Conservation (phyloP, 306 rosid species). For the Cucurbita maxima region DNA sequence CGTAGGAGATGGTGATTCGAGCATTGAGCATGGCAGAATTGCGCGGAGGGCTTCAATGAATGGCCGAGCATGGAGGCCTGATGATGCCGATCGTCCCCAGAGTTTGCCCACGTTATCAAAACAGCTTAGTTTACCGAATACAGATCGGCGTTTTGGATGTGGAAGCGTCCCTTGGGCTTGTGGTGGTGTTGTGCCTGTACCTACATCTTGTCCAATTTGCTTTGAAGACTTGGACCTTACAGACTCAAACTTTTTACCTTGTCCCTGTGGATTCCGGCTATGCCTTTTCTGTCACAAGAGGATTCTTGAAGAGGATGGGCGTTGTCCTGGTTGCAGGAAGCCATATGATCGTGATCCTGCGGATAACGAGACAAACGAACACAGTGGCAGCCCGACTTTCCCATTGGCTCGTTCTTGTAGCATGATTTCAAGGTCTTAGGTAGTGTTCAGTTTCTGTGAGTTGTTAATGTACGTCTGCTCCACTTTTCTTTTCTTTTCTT, state of each 20-base stretch:
- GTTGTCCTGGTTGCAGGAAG: slow-evolving; percentile 97
- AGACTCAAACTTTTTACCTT: slow-evolving; percentile 75
- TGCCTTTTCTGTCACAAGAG: slow-evolving; percentile 98
- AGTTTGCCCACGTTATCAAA: slow-evolving; percentile 75
- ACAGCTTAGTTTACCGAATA: slow-evolving; percentile 62
- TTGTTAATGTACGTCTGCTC: slow-evolving; percentile 27
- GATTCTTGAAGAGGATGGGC: slow-evolving; percentile 81
- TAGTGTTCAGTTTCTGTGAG: slow-evolving; percentile 24
- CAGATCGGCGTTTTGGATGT: slow-evolving; percentile 26
- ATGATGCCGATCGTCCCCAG: slow-evolving; percentile 84
- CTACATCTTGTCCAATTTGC: slow-evolving; percentile 80
- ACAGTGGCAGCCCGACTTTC: slow-evolving; percentile 48
- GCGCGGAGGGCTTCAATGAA: slow-evolving; percentile 31
- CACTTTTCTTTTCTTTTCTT: neutral
- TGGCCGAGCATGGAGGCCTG: slow-evolving; percentile 74
- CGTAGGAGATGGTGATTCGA: slow-evolving; percentile 18
- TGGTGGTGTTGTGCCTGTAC: slow-evolving; percentile 18
- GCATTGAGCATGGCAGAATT: slow-evolving; percentile 19
- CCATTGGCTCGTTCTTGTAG: slow-evolving; percentile 69
- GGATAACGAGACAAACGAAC: slow-evolving; percentile 46
- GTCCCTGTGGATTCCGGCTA: slow-evolving; percentile 82
- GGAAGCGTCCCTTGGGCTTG: slow-evolving; percentile 49
- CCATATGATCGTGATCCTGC: slow-evolving; percentile 46
- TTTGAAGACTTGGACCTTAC: slow-evolving; percentile 85
- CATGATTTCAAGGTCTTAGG: slow-evolving; percentile 65